Base-by-base conservation (phyloP, 2,329 filamentous ascomycete genomes). In the Juglanconis oblonga region DNA sequence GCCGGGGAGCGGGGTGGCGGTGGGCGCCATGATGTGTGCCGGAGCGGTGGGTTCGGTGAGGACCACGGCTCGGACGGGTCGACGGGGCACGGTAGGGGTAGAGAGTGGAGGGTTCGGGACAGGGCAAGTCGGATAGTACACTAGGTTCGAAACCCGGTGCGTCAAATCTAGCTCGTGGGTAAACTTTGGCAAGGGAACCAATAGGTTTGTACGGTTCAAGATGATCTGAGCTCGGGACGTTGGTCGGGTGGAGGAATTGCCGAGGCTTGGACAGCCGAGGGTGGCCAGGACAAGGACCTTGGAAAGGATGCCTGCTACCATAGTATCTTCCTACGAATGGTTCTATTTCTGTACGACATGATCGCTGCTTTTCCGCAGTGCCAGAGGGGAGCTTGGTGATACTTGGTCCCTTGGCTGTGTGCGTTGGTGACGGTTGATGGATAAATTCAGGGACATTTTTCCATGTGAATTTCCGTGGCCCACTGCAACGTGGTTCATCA, bases 1-100 rank as follows among this genome's bases (percentile, higher is more conserved):
- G 56, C 42, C 62, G 6, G 38, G 9, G 1, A 62, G 38, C n/a
- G 58, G 38, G 47, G 45, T 52, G 45, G 47, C 35, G 31, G 51
- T 45, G 53, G 33, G 52, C 33, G 57, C 50, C 61, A 63, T 63
- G 32, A 31, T 42, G 17, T 5, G 44, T 4, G 8, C 14, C 32
- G 32, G 10, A 10, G 52, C 36, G 38, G 51, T 44, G 42, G 38
- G n/a, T 45, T 10, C 13, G 48, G 9, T 38, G 24, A 11, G 42
- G 42, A 10, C 6, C 17, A 6, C 8, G 24, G 45, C 4, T 31
- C 5, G 24, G 17, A 4, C 17, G 17, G 6, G 35, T 38, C 6
- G 35, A 11, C 45, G 8, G 17, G 45, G 17, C 10, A 10, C 5
- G 7, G 45, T 32, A 6, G 17, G 4, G 24, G 2, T 9, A 10